Conservation (phyloP, 176 grass and related monocot genomes). For the Oryza glumipatula region DNA sequence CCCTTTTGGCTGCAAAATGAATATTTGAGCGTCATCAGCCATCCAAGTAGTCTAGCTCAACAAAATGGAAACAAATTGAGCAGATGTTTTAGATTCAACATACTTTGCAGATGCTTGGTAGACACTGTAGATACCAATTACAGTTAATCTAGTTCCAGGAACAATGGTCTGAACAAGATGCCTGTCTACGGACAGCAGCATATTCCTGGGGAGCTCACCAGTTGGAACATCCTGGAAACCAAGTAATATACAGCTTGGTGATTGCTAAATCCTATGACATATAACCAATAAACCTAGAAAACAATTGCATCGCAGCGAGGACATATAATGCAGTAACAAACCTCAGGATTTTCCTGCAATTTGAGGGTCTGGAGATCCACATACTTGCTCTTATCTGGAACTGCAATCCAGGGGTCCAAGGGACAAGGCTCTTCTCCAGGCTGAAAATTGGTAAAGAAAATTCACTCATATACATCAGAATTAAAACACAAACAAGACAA, state of each 20-base stretch:
- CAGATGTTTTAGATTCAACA: slow-evolving; percentile 24
- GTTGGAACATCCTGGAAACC: slow-evolving; percentile 87
- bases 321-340: slow-evolving; percentile 32
- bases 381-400: slow-evolving; percentile 99
- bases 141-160: slow-evolving; percentile 90
- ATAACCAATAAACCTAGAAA: neutral
- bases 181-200: slow-evolving; percentile 88
- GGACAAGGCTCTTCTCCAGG: slow-evolving; percentile 94
- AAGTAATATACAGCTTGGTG: neutral
- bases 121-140: slow-evolving; percentile 91
- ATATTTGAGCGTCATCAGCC: neutral
- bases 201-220: slow-evolving; percentile 92
- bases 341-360: slow-evolving; percentile 98
- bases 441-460: slow-evolving; percentile 41
- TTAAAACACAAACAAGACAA: neutral
- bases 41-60: neutral
- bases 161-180: slow-evolving; percentile 97
- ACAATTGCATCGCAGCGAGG: neutral
- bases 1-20: slow-evolving; percentile 73
- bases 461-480: neutral
- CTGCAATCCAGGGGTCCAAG: slow-evolving; percentile 89
- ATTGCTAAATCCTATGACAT: neutral
- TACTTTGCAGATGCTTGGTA: slow-evolving; percentile 87
- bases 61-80: neutral
- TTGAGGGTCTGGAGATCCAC: slow-evolving; percentile 96